Base-by-base conservation (phyloP, 306 rosid species). In the Begonia peltatifolia region DNA sequence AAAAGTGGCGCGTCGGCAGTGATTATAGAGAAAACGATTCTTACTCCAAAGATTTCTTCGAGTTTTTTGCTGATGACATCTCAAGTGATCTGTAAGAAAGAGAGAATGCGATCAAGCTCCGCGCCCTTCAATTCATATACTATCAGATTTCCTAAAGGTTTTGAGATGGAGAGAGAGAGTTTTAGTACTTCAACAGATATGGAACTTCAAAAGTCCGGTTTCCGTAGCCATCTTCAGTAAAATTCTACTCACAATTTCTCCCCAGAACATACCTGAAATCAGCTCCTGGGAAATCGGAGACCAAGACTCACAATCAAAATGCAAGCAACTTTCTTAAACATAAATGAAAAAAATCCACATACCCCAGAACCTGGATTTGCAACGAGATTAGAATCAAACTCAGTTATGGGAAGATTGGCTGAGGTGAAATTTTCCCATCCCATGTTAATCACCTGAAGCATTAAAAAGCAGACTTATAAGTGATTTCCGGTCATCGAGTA, bases 241-340 rank as follows among this genome's bases (percentile, higher is more conserved):
- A 2, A 85, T 79, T 12, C 69, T 65, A 72, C 92, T 76, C 67
- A 68, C 95, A 43, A 74, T 56, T 70, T 85, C 95, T 51, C 92
- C 95, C 64, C 76, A 55, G 54, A 79, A 74, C 74, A 43, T 70
- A 25, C 80, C 87, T 46, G 87, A 79, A 53, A 74, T 67, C 41
- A 74, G 64, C 82, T 85, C 81, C 60, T 71, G 78, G 15, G 76
- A 81, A 41, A 47, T 59, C 87, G 76, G 73, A 46, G 54, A 58
- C 7, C 17, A 48, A 52, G 57, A 23, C 55, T 22, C 18, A 42
- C 38, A 41, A 20, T 15, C 23, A 50, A 53, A 54, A 47, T 47
- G 36, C 16, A 44, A 4, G 14, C 13, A 17, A 15, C 38, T 47
- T 47, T 9, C 15, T 3, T 15, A 8, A 5, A 59, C 55, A 36